Base-by-base conservation (phyloP, 2,329 filamentous ascomycete genomes). In the Penicillium fuscoglaucum region DNA sequence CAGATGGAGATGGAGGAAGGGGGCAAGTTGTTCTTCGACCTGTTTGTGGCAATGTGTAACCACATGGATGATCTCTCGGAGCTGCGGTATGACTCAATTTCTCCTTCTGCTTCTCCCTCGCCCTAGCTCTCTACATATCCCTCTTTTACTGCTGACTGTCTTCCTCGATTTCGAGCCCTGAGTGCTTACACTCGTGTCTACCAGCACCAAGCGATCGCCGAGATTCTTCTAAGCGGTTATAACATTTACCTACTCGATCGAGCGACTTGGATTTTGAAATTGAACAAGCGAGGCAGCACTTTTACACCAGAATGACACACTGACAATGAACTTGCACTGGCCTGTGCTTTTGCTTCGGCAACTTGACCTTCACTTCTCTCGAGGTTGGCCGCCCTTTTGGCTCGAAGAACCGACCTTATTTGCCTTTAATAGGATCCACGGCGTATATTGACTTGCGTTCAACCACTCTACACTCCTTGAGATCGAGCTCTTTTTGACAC, bases 21-120 rank as follows among this genome's bases (percentile, higher is more conserved):
- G 76, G 92, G 86, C 80, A 93, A 93, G 84, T 84, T 97, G 80
- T 97, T 95, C 84, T 98, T 98, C 81, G 93, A 97, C 84, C 83
- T 98, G 78, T 98, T 97, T 78, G 93, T 97, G 75, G 93, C 93
- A 72, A 90, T 97, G 89, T 96, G 91, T 84, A 97, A 96, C 81
- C 93, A 96, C 82, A 89, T 97, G 73, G 93, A 97, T 84, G 93
- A 97, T 79, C 87, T 97, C 79, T 89, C 91, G 79, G 91, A 95
- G 75, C 87, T 91, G 78, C 89, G 85, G 85, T 89, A 87, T 76
- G 84, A 83, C 74, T 79, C 47, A 52, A 9, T 19, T 24, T 24
- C 52, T 21, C 52, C 44, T 51, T 55, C 59, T 55, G 4, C 21
- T 9, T n/a, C 24, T 10, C n/a, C 52, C 48, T 55, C 53, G 58